Percentiles rank a stretch among this genome's conserved stretches.
phyloP scores from a whole-genome alignment of 2,329 filamentous ascomycete genomes.

The Ceratocystis papillata region DNA sequence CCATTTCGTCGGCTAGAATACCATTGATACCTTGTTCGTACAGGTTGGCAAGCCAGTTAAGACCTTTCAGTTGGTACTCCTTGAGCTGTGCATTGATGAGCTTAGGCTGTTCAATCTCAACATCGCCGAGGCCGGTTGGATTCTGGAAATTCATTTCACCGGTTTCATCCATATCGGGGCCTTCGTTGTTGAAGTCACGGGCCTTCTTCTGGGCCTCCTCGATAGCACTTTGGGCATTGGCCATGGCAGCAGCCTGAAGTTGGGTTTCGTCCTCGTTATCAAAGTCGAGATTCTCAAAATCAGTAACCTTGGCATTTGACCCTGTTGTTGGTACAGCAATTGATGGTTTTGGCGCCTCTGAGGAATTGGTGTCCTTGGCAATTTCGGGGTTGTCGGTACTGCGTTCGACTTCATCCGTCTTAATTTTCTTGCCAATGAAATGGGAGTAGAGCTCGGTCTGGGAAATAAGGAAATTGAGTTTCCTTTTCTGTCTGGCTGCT shows the following conservation, averaged over 20 bases:
- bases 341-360: constrained; percentile 37
- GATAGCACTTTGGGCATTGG: constrained; percentile 91
- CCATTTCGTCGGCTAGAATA: constrained; percentile 98
- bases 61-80: constrained; percentile 96
- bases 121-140: constrained; percentile 84
- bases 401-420: constrained; percentile 86
- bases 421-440: constrained; percentile 99
- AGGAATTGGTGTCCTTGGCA: constrained; percentile 42
- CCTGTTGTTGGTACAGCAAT: constrained; percentile 43
- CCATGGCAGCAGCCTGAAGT: constrained; percentile 74
- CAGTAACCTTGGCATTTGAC: constrained; percentile 63
- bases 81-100: constrained; percentile 90
- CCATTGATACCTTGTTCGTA: constrained; percentile 99
- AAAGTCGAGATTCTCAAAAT: constrained; percentile 91
- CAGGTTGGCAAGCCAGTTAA: constrained; percentile 97
- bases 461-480: constrained; percentile 98
- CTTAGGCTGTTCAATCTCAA: constrained; percentile 88
- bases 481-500: constrained; percentile 92
- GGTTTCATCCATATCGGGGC: constrained; percentile 66
- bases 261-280: constrained; percentile 84
- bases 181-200: constrained; percentile 76
- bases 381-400: constrained; percentile 75
- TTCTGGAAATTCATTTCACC: constrained; percentile 99
- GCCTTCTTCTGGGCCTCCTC: constrained; percentile 90
- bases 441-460: constrained; percentile 98